phyloP scores from a whole-genome alignment of 768 basidiomycete genomes.

The Mycena amicta region DNA sequence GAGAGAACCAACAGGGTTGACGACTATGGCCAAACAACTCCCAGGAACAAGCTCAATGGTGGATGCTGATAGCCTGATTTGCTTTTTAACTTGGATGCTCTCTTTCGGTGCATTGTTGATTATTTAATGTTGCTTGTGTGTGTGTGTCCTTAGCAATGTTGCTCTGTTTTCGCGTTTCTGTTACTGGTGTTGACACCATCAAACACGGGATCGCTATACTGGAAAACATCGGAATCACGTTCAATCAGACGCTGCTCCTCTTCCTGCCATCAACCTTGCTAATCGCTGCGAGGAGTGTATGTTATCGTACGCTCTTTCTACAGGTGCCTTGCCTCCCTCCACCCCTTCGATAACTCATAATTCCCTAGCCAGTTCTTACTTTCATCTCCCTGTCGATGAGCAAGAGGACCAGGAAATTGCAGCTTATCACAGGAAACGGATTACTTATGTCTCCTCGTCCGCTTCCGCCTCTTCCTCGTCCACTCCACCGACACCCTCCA shows the following conservation, averaged over 20 bases:
- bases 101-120: no score
- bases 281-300: conserved; percentile 27
- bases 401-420: conserved; percentile 51
- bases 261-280: conserved; percentile 9
- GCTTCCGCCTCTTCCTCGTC: conserved; percentile 29
- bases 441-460: conserved; percentile 47
- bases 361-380: conserved; percentile 57
- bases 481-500: neutral
- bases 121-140: no score
- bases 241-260: no score
- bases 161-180: no score
- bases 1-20: neutral
- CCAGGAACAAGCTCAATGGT: neutral
- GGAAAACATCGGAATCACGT: no score
- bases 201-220: no score
- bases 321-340: conserved; percentile 23
- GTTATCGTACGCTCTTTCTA: conserved; percentile 33
- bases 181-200: no score
- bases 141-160: no score
- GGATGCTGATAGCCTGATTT: neutral
- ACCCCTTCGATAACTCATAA: conserved; percentile 6
- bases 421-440: conserved; percentile 46
- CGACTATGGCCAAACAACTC: neutral
- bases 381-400: conserved; percentile 65
- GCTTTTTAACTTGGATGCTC: no score